Base-by-base conservation (phyloP, 2,329 filamentous ascomycete species). In the Cyphellophora europaea region DNA sequence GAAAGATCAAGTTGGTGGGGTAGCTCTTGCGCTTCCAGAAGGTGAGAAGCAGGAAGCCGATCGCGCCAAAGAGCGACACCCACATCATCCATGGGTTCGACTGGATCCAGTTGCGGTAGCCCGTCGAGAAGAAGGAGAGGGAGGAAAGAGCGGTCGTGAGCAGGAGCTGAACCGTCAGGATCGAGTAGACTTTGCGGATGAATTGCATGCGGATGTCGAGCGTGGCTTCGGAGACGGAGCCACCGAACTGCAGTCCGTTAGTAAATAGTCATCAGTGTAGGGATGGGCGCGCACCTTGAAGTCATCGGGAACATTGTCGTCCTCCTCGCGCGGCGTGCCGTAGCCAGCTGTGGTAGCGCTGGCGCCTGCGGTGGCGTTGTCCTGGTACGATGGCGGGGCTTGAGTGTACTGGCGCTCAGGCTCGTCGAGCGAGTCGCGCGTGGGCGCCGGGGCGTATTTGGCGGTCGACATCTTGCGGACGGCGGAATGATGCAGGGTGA, bases 131-230 rank as follows among this genome's bases (percentile, higher is more conserved):
- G 72, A 96, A 96, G 48, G 82, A 91, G 49, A 95, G 63, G 42
- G 79, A 74, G 65, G 82, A 87, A 48, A 96, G 71, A 43, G 74
- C 71, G 23, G 80, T 82, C 5, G 91, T 98, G 38, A 81, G 77
- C 54, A 96, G 68, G 35, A 98, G 78, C 60, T 98, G 91, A 33
- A 86, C 78, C n/a, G 91, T 93, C 65, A 98, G 72, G 61, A 98
- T 98, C 40, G 87, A 82, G 66, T 98, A 98, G 56, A 98, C 91
- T 70, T 96, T 96, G 62, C 88, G 81, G 51, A 94, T 72, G 61
- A 95, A 98, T 62, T 91, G 84, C 77, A 95, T 93, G 50, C 89
- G 83, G 56, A 98, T 94, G 53, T 93, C 87, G 55, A 96, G 71
- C 13, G 88, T 93, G 30, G 85, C 89, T 67, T 96, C 91, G 48